Conservation (phyloP, 2,329 filamentous ascomycete genomes). For the Sporothrix curviconia region DNA sequence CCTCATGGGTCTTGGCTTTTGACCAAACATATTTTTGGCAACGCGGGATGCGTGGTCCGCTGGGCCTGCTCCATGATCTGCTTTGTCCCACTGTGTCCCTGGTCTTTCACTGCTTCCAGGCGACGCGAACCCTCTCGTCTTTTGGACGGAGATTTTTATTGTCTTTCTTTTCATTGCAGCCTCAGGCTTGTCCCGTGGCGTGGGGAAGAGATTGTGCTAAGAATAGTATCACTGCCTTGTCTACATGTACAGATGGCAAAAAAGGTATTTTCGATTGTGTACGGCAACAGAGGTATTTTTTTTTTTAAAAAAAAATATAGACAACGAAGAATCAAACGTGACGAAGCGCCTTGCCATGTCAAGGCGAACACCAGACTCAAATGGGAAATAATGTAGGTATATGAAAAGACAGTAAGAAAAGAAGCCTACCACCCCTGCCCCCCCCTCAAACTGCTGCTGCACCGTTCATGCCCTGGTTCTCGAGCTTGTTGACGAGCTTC, state of each 20-base stretch:
- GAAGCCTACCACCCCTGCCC: background rate
- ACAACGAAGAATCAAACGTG: too few relatives aligned
- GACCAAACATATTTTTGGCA: conserved; percentile 63
- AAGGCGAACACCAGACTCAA: too few relatives aligned
- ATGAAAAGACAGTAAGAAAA: too few relatives aligned
- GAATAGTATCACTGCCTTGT: too few relatives aligned
- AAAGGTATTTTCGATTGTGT: conserved; percentile 13
- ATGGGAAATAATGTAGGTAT: too few relatives aligned
- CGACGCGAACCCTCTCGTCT: conserved; percentile 52
- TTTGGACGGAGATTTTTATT: background rate
- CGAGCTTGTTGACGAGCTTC: conserved; percentile 73
- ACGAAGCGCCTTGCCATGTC: conserved; percentile 2
- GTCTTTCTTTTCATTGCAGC: conserved; percentile 50
- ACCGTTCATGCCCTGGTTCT: conserved; percentile 49
- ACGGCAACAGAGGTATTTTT: conserved; percentile 5
- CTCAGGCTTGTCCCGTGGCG: conserved; percentile 41
- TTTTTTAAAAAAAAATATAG: too few relatives aligned
- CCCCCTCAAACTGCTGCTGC: conserved; percentile 4
- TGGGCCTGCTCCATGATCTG: conserved; percentile 63
- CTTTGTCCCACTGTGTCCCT: conserved; percentile 60
- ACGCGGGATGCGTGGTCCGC: conserved; percentile 43
- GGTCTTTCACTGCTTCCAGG: conserved; percentile 68
- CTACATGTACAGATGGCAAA: background rate
- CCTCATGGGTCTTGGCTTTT: conserved; percentile 65
- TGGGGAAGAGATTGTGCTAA: conserved; percentile 57